These are phyloP conservation scores for Penicillium sclerotiorum DNA, from an alignment of 2,329 filamentous ascomycete genomes.

Conservation along the genomic window DNA sequence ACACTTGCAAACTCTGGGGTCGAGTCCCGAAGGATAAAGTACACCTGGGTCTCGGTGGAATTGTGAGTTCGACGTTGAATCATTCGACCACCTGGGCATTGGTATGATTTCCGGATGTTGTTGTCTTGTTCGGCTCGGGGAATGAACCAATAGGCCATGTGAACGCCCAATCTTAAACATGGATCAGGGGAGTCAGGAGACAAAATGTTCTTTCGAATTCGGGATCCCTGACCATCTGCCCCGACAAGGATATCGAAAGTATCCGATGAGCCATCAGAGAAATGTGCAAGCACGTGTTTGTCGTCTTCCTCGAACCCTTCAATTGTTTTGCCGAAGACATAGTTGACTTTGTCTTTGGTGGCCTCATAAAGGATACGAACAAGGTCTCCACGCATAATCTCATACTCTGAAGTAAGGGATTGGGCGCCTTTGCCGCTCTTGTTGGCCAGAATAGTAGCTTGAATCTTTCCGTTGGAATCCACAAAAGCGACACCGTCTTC, in stretches of 20 bases:
- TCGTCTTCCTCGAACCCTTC: constrained; percentile 36
- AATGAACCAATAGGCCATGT: constrained; percentile 34
- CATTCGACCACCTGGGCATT: constrained; percentile 24
- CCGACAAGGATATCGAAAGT: constrained; percentile 58
- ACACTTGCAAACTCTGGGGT: constrained; percentile 15
- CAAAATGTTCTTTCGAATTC: constrained; percentile 49
- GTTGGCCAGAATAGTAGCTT: constrained; percentile 47
- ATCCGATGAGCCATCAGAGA: constrained; percentile 48
- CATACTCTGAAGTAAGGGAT: constrained; percentile 57
- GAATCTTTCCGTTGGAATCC: constrained; percentile 40
- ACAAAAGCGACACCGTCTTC: constrained; percentile 55
- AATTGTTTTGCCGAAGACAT: constrained; percentile 38
- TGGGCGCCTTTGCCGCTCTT: constrained; percentile 48
- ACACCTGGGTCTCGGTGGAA: constrained; percentile 23
- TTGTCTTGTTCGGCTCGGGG: constrained; percentile 23
- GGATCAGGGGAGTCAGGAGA: constrained; percentile 18
- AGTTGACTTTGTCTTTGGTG: constrained; percentile 33
- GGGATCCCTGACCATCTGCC: constrained; percentile 59
- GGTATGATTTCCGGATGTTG: constrained; percentile 21
- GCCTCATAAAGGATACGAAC: constrained; percentile 53
- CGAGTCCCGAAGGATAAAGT: constrained; percentile 21
- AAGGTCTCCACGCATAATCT: constrained; percentile 64
- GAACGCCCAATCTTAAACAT: constrained; percentile 21
- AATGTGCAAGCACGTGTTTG: constrained; percentile 39
- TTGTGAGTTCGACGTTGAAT: constrained; percentile 27